These are phyloP conservation scores for Bonnemaisonia californica DNA, from an alignment of 31 red algal species.

Conservation along the genomic window DNA sequence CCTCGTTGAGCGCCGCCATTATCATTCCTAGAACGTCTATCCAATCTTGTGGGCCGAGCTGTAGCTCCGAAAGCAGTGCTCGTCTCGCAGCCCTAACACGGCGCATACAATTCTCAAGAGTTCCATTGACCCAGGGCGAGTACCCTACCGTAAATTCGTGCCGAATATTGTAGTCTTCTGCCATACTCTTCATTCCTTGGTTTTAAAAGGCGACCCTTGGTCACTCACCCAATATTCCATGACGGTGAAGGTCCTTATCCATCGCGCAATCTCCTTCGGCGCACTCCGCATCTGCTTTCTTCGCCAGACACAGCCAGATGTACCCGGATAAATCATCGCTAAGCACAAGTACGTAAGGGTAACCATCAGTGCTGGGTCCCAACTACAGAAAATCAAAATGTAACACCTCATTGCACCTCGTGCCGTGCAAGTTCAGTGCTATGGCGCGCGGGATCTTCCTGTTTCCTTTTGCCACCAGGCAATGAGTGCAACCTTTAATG, in stretches of 20 bases:
- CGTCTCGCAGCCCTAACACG: neutral
- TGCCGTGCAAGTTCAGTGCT: constrained; percentile 13
- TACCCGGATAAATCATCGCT: constrained; percentile 41
- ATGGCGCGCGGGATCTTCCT: constrained; percentile 29
- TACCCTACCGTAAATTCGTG: neutral
- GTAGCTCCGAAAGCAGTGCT: neutral
- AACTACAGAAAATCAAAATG: constrained; percentile 54
- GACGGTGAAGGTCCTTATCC: constrained; percentile 1
- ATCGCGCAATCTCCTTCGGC: neutral
- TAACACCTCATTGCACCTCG: constrained; percentile 33
- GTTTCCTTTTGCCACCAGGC: no score
- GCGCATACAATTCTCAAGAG: neutral
- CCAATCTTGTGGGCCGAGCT: constrained; percentile 3
- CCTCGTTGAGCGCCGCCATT: neutral
- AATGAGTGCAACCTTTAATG: no score
- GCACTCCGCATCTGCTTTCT: neutral
- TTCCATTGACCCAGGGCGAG: constrained; percentile 8
- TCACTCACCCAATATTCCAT: constrained; percentile 42
- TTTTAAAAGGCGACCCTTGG: constrained; percentile 37
- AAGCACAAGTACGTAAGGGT: constrained; percentile 28
- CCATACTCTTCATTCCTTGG: neutral
- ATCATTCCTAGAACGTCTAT: neutral
- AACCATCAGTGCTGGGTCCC: neutral
- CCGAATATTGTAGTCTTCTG: neutral
- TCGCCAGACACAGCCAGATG: neutral